These are phyloP conservation scores for Testicularia cyperi DNA, from an alignment of 1,284 basidiomycete species.

Conservation along the genomic window DNA sequence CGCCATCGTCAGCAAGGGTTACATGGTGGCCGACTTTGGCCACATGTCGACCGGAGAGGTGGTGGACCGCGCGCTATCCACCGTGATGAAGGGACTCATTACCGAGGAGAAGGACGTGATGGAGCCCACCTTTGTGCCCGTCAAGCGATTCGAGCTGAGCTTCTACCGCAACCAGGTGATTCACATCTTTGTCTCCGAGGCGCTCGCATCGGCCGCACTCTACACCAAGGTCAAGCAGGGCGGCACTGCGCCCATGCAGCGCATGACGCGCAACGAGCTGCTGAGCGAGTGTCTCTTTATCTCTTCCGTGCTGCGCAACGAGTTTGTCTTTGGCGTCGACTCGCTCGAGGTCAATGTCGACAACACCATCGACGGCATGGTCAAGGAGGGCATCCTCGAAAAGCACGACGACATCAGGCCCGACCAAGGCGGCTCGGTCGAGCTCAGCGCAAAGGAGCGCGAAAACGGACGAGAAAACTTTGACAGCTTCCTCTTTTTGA, in stretches of 20 bases:
- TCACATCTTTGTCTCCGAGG: conserved; percentile 54
- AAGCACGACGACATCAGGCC: conserved; percentile 17
- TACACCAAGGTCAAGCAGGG: conserved; percentile 61
- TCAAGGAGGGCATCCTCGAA: conserved; percentile 24
- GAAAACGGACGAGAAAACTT: conserved; percentile 57
- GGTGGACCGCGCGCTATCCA: conserved; percentile 54
- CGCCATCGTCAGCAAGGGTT: conserved; percentile 58
- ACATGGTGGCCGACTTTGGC: conserved; percentile 60
- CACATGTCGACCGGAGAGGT: conserved; percentile 50
- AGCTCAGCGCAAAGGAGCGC: conserved; percentile 45
- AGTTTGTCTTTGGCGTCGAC: conserved; percentile 60
- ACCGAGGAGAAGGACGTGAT: conserved; percentile 56
- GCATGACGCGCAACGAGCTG: conserved; percentile 50
- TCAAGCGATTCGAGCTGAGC: conserved; percentile 59
- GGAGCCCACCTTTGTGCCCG: conserved; percentile 58
- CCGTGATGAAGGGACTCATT: conserved; percentile 59
- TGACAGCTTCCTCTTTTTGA: conserved; percentile 53
- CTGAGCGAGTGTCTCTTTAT: conserved; percentile 55
- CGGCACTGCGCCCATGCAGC: conserved; percentile 53
- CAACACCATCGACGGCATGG: conserved; percentile 44
- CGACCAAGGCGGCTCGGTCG: conserved; percentile 31
- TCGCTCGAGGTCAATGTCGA: conserved; percentile 56
- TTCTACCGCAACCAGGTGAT: conserved; percentile 61
- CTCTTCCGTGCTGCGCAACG: conserved; percentile 58
- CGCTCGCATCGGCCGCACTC: conserved; percentile 47